Conservation (phyloP, 1,139 yeast genomes). For the Magnusiomyces suaveolens region DNA sequence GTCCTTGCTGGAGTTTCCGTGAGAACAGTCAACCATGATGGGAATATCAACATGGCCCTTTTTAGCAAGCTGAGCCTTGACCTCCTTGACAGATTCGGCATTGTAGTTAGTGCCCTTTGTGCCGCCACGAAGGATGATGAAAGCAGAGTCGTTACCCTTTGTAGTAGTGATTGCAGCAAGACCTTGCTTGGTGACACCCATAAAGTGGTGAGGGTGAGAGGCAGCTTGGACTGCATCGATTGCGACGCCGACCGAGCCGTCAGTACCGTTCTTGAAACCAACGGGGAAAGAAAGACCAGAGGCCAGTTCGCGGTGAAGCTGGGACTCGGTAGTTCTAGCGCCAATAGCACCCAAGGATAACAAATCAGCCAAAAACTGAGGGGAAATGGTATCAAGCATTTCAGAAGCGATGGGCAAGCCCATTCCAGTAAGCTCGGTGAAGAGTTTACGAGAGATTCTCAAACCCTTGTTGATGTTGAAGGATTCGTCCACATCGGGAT, state of each 20-base stretch:
- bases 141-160: constrained; percentile 72
- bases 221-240: constrained; percentile 92
- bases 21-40: constrained; percentile 94
- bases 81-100: constrained; percentile 57
- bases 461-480: constrained; percentile 94
- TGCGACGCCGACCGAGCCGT: constrained; percentile 88
- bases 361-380: constrained; percentile 90
- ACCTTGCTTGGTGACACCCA: constrained; percentile 96
- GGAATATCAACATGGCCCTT: constrained; percentile 42
- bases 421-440: constrained; percentile 66
- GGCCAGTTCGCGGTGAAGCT: constrained; percentile 92
- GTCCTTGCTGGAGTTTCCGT: constrained; percentile 91
- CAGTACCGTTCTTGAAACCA: constrained; percentile 98
- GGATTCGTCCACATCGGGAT: constrained; percentile 87
- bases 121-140: constrained; percentile 89
- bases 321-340: constrained; percentile 97
- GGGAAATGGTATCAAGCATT: constrained; percentile 96
- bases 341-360: constrained; percentile 96
- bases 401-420: constrained; percentile 88
- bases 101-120: constrained; percentile 89
- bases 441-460: constrained; percentile 75
- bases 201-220: constrained; percentile 84
- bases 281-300: constrained; percentile 96
- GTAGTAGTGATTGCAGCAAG: constrained; percentile 93
- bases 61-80: constrained; percentile 54